Conservation (phyloP, 2,329 filamentous ascomycete species). For the Ceratocystis variospora region DNA sequence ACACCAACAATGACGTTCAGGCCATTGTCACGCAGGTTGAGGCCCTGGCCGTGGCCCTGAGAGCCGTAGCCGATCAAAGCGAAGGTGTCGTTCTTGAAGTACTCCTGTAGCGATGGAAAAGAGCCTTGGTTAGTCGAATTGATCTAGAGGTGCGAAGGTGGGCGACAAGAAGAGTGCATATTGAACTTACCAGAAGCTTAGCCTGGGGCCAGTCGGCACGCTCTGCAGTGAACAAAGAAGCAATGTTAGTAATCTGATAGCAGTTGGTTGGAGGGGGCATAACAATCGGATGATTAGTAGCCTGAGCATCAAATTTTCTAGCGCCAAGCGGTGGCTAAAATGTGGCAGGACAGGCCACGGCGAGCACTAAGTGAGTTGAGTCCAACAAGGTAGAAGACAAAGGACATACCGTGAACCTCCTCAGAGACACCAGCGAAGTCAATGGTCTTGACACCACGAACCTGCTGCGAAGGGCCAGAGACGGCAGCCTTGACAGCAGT, state of each 20-base stretch:
- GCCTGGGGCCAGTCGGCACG: constrained; percentile 96
- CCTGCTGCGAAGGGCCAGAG: constrained; percentile 47
- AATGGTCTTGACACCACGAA: constrained; percentile 91
- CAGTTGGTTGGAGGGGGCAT: background rate
- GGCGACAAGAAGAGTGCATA: background rate
- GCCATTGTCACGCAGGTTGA: constrained; percentile 99
- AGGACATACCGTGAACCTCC: constrained; percentile 68
- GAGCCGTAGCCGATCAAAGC: constrained; percentile 97
- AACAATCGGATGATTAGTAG: background rate
- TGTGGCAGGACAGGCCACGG: background rate
- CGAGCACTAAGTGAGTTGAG: background rate
- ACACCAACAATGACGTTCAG: constrained; percentile 98
- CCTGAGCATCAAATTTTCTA: constrained; percentile 5
- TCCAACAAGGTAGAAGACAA: constrained; percentile 13
- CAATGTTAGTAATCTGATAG: constrained; percentile 7
- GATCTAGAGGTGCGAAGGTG: background rate
- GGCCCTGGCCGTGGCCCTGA: constrained; percentile 96
- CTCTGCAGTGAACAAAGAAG: constrained; percentile 42
- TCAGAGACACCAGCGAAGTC: constrained; percentile 96
- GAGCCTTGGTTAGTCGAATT: constrained; percentile 6
- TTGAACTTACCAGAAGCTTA: constrained; percentile 74
- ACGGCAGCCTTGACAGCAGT: constrained; percentile 40
- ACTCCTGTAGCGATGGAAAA: constrained; percentile 47
- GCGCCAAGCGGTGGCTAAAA: background rate
- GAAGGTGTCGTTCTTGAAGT: constrained; percentile 99